Percentiles rank a stretch among this genome's conserved stretches.
Conservation (phyloP, 225 moss, liverwort and hornwort genomes). For the Asterella californica region DNA sequence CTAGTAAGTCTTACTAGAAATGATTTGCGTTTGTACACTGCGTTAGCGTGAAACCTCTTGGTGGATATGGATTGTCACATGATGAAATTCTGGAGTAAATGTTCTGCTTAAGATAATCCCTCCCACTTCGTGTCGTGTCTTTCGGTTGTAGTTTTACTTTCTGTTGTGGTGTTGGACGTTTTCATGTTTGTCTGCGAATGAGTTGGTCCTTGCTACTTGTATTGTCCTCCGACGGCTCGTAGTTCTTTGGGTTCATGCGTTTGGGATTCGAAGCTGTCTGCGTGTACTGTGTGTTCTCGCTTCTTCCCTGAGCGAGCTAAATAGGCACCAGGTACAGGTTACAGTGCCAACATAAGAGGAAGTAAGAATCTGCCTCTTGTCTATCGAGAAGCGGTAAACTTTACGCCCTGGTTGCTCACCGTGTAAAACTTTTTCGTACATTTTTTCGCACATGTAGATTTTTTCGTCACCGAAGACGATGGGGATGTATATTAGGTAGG, state of each 20-base stretch:
- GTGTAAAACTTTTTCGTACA: too few relatives aligned
- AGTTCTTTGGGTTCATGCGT: neutral
- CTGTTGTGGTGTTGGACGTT: too few relatives aligned
- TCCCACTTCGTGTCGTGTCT: neutral
- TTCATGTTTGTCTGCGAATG: neutral
- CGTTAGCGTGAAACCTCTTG: neutral
- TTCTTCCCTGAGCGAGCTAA: too few relatives aligned
- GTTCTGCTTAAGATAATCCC: neutral
- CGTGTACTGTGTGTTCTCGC: neutral
- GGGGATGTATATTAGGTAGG: too few relatives aligned
- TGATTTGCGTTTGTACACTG: neutral
- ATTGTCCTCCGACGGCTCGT: neutral
- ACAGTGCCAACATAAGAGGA: too few relatives aligned
- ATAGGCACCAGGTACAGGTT: too few relatives aligned
- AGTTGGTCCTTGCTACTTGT: neutral
- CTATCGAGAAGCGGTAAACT: neutral
- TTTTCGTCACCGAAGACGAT: too few relatives aligned
- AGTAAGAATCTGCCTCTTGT: neutral
- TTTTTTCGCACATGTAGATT: too few relatives aligned
- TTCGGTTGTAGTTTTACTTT: too few relatives aligned
- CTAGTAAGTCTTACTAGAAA: constrained; percentile 1
- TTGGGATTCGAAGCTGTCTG: neutral
- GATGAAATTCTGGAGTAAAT: constrained; percentile 9
- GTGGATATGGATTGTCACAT: constrained; percentile 7
- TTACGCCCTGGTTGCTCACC: too few relatives aligned